Evolutionary conservation across 2,329 filamentous ascomycete species (phyloP), one percentile per base, ranked within the genome.

Genomic region (Lachnellula arida): DNA sequence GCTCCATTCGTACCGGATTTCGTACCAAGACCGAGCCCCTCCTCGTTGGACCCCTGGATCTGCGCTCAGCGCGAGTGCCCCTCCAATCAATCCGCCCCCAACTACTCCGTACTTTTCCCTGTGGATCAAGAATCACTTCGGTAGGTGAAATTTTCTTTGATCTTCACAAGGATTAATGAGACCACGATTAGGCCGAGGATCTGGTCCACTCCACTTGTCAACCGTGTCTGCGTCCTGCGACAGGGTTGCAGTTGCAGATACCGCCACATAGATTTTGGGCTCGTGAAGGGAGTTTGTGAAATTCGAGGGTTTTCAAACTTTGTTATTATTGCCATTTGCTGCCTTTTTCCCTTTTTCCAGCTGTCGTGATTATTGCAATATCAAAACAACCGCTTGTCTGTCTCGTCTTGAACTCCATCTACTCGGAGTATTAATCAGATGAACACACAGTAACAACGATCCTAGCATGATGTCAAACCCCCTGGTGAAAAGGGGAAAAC

Each of bases 101-200:
- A 40, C 37, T 40, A n/a, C n/a, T n/a, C n/a, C n/a, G n/a, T n/a
- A n/a, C 17, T 17, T 40, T 14, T 5, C 14, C 14, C 6, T 14
- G 37, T 17, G n/a, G 37, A 40, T 32, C 28, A 32, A 32, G 28
- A 32, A 32, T 32, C 28, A 3, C 17, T 7, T 25, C 39, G 34
- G 42, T 19, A 47, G 22, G 19, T 48, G 12, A 25, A 22, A 37
- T 34, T 46, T 23, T 22, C 37, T 49, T 49, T 53, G 57, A 56
- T 58, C 60, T 49, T 43, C 60, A 55, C 60, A 53, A 49, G 57
- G 55, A 50, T 55, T 4, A 34, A 40, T 54, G 47, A 57, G 55
- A 55, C 60, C 57, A 59, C 32, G 53, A 56, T 59, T 46, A 51
- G 55, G 55, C 60, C 60, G 57, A 62, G 51, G 37, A 48, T 51